These are phyloP conservation scores for Hymenoscyphus scutula DNA, from an alignment of 2,329 filamentous ascomycete genomes.

Conservation along the genomic window DNA sequence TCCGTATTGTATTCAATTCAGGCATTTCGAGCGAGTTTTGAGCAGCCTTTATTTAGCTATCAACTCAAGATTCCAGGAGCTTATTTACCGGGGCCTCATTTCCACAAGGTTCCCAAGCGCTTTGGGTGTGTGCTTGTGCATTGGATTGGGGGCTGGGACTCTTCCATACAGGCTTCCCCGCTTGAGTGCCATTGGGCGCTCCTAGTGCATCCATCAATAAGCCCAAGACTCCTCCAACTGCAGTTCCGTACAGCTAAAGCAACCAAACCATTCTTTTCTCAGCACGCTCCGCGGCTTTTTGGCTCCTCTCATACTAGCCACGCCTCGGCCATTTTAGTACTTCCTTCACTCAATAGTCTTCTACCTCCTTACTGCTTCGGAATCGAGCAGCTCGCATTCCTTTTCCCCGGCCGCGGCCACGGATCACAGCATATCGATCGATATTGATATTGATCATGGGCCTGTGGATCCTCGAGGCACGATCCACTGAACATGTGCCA, in stretches of 20 bases:
- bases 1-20: no score
- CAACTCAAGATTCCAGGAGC: no score
- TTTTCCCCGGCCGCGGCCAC: background rate
- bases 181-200: background rate
- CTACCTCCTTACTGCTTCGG: background rate
- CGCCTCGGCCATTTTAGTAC: background rate
- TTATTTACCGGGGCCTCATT: background rate
- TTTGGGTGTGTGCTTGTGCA: background rate
- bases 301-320: background rate
- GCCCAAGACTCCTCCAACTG: background rate
- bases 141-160: background rate
- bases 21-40: no score
- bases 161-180: background rate
- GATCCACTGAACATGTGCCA: slow-evolving; percentile 63
- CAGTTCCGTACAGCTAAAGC: background rate
- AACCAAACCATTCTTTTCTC: background rate
- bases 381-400: background rate
- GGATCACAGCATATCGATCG: background rate
- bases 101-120: background rate
- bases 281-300: background rate
- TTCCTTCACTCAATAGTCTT: background rate
- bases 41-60: no score
- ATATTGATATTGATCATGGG: slow-evolving; percentile 48
- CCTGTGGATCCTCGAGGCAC: slow-evolving; percentile 65
- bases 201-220: background rate